Percentiles rank a stretch among this genome's conserved stretches.
Conservation (phyloP, 257 asterid genomes). For the Forsythia viridissima region DNA sequence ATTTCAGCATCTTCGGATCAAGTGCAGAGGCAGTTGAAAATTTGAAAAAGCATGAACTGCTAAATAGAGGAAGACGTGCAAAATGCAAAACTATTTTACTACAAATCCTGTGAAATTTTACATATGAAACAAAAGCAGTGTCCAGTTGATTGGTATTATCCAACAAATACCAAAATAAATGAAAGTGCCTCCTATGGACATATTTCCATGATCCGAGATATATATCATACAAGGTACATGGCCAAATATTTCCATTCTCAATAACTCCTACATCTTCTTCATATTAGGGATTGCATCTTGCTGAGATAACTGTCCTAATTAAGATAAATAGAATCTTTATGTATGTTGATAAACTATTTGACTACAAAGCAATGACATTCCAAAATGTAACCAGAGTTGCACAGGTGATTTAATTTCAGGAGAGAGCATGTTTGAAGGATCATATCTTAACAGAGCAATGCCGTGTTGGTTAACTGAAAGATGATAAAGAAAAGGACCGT, state of each 20-base stretch:
- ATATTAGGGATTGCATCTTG: not conserved
- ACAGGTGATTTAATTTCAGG: no score
- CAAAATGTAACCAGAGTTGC: not conserved
- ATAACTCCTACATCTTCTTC: not conserved
- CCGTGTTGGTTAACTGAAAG: not conserved
- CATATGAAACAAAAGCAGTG: not conserved
- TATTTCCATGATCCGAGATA: not conserved
- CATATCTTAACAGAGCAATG: not conserved
- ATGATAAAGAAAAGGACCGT: no score
- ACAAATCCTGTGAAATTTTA: not conserved
- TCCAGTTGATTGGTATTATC: slow-evolving; percentile 4
- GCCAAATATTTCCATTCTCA: not conserved
- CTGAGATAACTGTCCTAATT: not conserved
- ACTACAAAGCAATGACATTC: not conserved
- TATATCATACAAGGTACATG: not conserved
- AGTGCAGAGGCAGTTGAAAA: not conserved
- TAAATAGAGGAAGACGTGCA: not conserved
- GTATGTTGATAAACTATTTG: not conserved
- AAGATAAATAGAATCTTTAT: not conserved
- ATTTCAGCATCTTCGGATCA: not conserved
- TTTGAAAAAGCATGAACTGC: not conserved
- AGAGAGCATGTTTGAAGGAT: not conserved
- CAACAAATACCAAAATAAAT: not conserved
- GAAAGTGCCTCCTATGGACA: not conserved
- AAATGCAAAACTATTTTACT: not conserved